Evolutionary conservation across 345 rosid genomes (phyloP), one percentile per base, ranked within the genome.

Genomic region (Dipteronia sinensis): DNA sequence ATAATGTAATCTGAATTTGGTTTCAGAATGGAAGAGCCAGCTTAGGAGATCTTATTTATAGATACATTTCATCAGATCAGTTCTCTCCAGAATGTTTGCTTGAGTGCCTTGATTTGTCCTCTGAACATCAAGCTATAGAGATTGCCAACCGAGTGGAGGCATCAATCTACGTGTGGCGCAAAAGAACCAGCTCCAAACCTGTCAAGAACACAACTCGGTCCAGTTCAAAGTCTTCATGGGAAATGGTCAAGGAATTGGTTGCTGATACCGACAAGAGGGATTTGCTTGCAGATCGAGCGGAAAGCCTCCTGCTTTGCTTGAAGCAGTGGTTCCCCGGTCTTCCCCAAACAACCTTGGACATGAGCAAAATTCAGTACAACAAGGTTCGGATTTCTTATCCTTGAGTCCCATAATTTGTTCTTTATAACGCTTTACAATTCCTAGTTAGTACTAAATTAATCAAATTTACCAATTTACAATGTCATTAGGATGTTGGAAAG

Each of bases 331-430:
- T 92, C 82, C 97, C 98, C 0, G 95, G 95, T 69, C 94, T 96
- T 47, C 97, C 99, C 42, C 99, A 96, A 80, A 96, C 99, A 44
- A 82, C 93, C 67, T 82, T 94, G 73, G 98, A 97, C 86, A 94
- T 88, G 95, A 92, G 94, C 92, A 96, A 96, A 86, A 94, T 96
- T 85, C 98, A 94, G 84, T 89, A 75, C 88, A 96, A 94, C 87
- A 96, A 88, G 97, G 97, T 90, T 82, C 17, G 66, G 13, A 53
- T 34, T 38, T 29, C 71, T 42, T n/a, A 19, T 13, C 31, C 42
- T n/a, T n/a, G 10, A 44, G 4, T 44, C 51, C 56, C 11, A 42
- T 47, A 13, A 31, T 55, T 55, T n/a, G 42, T 64, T 78, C 13
- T n/a, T 44, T 23, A 22, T 16, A 53, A 34, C 40, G 65, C 64